phyloP scores from a whole-genome alignment of 768 basidiomycete genomes.

The Collybiopsis confluens region DNA sequence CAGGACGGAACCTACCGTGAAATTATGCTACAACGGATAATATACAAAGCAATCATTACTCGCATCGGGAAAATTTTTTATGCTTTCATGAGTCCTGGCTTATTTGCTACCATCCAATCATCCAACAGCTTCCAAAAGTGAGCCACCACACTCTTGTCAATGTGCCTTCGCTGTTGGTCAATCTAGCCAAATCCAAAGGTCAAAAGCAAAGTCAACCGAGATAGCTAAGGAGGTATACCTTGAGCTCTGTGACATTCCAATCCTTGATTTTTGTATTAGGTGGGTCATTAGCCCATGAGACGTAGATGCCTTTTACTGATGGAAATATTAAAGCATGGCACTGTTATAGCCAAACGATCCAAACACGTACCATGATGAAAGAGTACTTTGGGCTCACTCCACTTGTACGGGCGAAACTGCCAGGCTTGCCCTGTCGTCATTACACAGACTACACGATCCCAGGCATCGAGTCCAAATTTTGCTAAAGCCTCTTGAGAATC shows the following conservation, averaged over 20 bases:
- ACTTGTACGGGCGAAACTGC: constrained; percentile 97
- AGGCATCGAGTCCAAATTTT: constrained; percentile 90
- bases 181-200: constrained; percentile 47
- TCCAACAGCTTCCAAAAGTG: constrained; percentile 95
- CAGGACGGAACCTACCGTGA: neutral
- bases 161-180: constrained; percentile 83
- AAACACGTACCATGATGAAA: constrained; percentile 81
- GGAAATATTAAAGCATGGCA: neutral
- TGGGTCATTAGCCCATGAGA: constrained; percentile 92
- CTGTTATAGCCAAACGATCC: neutral
- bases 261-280: constrained; percentile 86
- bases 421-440: constrained; percentile 98
- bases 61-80: constrained; percentile 8
- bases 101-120: constrained; percentile 76
- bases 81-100: constrained; percentile 64
- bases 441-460: constrained; percentile 96
- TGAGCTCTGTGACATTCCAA: constrained; percentile 96
- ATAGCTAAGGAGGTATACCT: constrained; percentile 42
- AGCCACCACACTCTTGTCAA: constrained; percentile 91
- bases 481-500: constrained; percentile 89
- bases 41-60: constrained; percentile 7
- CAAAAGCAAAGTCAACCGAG: neutral
- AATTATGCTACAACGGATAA: neutral
- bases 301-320: constrained; percentile 90
- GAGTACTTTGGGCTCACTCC: constrained; percentile 86